Percentiles rank a stretch among this genome's conserved stretches.
phyloP scores from a whole-genome alignment of 1,284 basidiomycete species.

The Leccinum subrobustum region DNA sequence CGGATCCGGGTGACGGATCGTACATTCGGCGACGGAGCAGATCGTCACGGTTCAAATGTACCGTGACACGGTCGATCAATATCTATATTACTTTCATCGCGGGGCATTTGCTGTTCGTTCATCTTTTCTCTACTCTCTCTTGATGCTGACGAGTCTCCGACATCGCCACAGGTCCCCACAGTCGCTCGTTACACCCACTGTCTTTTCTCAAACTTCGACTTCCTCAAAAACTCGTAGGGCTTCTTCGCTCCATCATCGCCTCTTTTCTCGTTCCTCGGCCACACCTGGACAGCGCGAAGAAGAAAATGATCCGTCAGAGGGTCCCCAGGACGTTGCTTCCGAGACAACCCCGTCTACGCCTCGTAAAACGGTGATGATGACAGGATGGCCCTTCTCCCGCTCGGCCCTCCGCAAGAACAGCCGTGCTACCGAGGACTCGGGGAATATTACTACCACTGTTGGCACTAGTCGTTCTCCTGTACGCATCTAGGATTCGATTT shows the following conservation, averaged over 20 bases:
- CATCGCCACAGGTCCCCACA: slow-evolving; percentile 6
- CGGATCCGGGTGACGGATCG: too few relatives aligned
- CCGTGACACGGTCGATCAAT: too few relatives aligned
- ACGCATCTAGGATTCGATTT: not conserved
- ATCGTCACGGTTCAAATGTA: too few relatives aligned
- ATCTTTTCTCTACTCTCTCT: too few relatives aligned
- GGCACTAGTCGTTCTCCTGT: not conserved
- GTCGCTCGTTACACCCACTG: slow-evolving; percentile 23
- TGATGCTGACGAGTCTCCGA: too few relatives aligned
- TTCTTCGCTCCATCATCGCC: slow-evolving; percentile 30
- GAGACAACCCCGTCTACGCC: slow-evolving; percentile 9
- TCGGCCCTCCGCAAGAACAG: slow-evolving; percentile 20
- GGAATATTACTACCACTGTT: slow-evolving; percentile 10
- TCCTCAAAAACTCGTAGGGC: slow-evolving; percentile 18
- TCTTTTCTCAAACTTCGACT: slow-evolving; percentile 18
- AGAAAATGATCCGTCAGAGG: slow-evolving; percentile 3
- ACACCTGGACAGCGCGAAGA: slow-evolving; percentile 9
- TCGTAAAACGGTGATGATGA: slow-evolving; percentile 25
- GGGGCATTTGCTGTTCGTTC: too few relatives aligned
- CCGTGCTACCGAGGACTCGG: slow-evolving; percentile 7
- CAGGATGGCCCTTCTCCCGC: slow-evolving; percentile 31
- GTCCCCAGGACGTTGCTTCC: slow-evolving; percentile 14
- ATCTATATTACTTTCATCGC: too few relatives aligned
- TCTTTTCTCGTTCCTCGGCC: slow-evolving; percentile 30
- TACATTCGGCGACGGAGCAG: too few relatives aligned